Conservation (phyloP, 257 asterid genomes). For the Cruciata laevipes region DNA sequence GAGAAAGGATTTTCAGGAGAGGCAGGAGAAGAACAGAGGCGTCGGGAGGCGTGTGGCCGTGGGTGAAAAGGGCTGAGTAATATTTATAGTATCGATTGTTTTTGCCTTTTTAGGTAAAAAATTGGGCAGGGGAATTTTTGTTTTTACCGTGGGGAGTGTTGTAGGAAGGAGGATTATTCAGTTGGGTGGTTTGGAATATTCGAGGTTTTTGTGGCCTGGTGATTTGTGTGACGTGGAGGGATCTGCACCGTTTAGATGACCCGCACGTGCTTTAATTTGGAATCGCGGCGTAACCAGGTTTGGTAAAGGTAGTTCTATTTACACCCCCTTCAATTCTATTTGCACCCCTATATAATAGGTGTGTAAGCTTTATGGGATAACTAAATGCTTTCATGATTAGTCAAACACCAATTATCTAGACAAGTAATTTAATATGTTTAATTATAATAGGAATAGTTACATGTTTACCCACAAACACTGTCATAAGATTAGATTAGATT, state of each 20-base stretch:
- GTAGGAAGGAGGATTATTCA: slow-evolving; percentile 11
- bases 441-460: too few species aligned
- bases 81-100: slow-evolving; percentile 1
- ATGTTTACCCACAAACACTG: too few species aligned
- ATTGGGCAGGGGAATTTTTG: too few species aligned
- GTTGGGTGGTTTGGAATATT: slow-evolving; percentile 33
- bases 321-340: too few species aligned
- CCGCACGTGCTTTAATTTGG: slow-evolving; percentile 7
- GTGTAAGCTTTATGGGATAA: too few species aligned
- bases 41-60: background rate
- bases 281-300: background rate
- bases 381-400: too few species aligned
- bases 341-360: too few species aligned
- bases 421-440: too few species aligned
- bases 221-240: slow-evolving; percentile 20
- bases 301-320: too few species aligned
- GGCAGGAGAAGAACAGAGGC: background rate
- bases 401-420: too few species aligned
- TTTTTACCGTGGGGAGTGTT: too few species aligned
- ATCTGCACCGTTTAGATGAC: slow-evolving; percentile 11
- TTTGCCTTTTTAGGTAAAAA: background rate
- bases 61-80: background rate
- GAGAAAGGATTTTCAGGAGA: background rate
- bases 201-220: slow-evolving; percentile 7
- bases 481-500: too few species aligned